phyloP scores from a whole-genome alignment of 2,329 filamentous ascomycete species.

The Penicillium verrucosum region DNA sequence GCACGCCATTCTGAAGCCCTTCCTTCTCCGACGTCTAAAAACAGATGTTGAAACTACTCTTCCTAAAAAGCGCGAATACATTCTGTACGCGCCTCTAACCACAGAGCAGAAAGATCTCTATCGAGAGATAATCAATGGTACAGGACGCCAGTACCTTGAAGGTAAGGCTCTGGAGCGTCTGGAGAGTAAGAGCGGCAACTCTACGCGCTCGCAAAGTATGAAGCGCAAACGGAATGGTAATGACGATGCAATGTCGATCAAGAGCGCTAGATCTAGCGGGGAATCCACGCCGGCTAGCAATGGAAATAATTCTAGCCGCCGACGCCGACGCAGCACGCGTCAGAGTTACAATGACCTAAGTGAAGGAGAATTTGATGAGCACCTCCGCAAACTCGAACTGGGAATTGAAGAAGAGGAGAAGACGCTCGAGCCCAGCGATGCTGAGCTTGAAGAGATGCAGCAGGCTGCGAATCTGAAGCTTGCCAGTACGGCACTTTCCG shows the following conservation, averaged over 20 bases:
- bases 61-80: constrained; percentile 96
- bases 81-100: constrained; percentile 89
- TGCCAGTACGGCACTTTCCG: constrained; percentile 59
- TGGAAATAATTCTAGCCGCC: constrained; percentile 47
- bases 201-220: constrained; percentile 44
- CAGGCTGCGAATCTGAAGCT: constrained; percentile 67
- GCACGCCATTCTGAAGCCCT: constrained; percentile 87
- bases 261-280: constrained; percentile 72
- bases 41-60: constrained; percentile 86
- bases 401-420: constrained; percentile 64
- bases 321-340: constrained; percentile 49
- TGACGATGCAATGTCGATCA: constrained; percentile 53
- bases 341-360: constrained; percentile 68
- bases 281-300: constrained; percentile 66
- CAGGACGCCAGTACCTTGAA: constrained; percentile 52
- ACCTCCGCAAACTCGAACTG: constrained; percentile 48
- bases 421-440: constrained; percentile 43
- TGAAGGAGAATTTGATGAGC: constrained; percentile 79
- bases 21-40: constrained; percentile 84
- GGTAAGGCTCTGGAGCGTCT: constrained; percentile 51
- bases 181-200: constrained; percentile 35
- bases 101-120: constrained; percentile 89
- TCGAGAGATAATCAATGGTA: constrained; percentile 77
- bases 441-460: constrained; percentile 61
- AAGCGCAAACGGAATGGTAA: constrained; percentile 57